These are phyloP conservation scores for Cyclotella cryptica DNA, from an alignment of 108 stramenopile species.

Conservation along the genomic window DNA sequence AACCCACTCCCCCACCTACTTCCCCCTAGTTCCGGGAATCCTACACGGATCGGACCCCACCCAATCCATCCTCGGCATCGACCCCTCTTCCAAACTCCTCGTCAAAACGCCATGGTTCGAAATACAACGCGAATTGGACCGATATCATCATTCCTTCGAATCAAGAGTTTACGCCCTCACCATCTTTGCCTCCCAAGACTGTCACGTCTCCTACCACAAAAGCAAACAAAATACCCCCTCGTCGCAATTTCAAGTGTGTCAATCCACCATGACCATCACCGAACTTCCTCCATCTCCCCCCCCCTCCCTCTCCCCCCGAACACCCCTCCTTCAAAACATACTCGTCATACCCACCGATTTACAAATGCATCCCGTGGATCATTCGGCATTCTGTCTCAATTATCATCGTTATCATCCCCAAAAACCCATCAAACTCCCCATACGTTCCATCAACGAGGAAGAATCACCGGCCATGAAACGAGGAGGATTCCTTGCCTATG, in stretches of 20 bases:
- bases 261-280: conserved; percentile 28
- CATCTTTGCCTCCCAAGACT: conserved; percentile 53
- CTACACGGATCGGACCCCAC: conserved; percentile 84
- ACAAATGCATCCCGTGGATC: conserved; percentile 79
- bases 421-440: conserved; percentile 76
- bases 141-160: conserved; percentile 64
- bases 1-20: conserved; percentile 10
- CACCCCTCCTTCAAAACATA: conserved; percentile 24
- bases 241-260: conserved; percentile 19
- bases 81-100: conserved; percentile 53
- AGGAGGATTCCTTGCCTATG: conserved; percentile 79
- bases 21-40: conserved; percentile 78
- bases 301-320: not conserved
- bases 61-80: conserved; percentile 45
- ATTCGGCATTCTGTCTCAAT: conserved; percentile 77
- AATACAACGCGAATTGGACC: conserved; percentile 79
- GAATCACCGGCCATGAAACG: conserved; percentile 84
- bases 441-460: conserved; percentile 74
- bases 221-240: not conserved
- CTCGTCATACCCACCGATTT: conserved; percentile 72
- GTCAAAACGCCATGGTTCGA: conserved; percentile 78
- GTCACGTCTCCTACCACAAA: conserved; percentile 68
- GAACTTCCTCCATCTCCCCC: conserved; percentile 8
- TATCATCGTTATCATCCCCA: conserved; percentile 77
- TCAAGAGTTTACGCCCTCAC: conserved; percentile 83